These are phyloP conservation scores for Annulohypoxylon stygium DNA, from an alignment of 495 filamentous ascomycete genomes.

Conservation along the genomic window DNA sequence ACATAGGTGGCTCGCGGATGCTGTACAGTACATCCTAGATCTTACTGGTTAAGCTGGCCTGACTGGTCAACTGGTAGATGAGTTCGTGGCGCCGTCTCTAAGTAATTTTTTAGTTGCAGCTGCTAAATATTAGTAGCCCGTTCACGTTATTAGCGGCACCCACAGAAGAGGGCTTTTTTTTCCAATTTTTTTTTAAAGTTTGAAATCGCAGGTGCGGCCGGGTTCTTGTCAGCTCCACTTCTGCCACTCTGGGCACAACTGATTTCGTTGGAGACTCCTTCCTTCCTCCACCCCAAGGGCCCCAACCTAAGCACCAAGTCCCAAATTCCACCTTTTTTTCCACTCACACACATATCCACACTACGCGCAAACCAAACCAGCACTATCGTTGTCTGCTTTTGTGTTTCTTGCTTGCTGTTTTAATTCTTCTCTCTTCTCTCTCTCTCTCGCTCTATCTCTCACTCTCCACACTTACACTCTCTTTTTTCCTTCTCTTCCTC, in stretches of 20 bases:
- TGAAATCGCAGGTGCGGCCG: constrained; percentile 32
- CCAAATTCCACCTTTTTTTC: constrained; percentile 52
- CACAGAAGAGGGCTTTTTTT: constrained; percentile 27
- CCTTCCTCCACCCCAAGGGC: constrained; percentile 37
- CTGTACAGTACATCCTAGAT: constrained; percentile 5
- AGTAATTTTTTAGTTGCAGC: constrained; percentile 19
- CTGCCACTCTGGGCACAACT: constrained; percentile 36
- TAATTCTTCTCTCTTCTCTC: constrained; percentile 62
- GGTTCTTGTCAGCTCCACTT: constrained; percentile 37
- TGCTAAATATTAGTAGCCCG: constrained; percentile 19
- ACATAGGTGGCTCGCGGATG: constrained; percentile 16
- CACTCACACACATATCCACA: constrained; percentile 63
- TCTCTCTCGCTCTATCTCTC: constrained; percentile 58
- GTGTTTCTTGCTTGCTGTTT: constrained; percentile 59
- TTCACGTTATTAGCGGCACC: constrained; percentile 38
- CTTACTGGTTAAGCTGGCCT: constrained; percentile 7
- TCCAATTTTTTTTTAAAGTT: constrained; percentile 41
- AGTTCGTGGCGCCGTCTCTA: constrained; percentile 11
- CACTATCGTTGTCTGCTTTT: constrained; percentile 72
- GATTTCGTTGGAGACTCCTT: constrained; percentile 36
- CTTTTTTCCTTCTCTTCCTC: constrained; percentile 54
- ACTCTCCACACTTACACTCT: constrained; percentile 51
- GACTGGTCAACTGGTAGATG: background rate
- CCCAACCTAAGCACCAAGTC: constrained; percentile 44
- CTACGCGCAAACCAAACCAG: constrained; percentile 55